Conservation (phyloP, 2,329 filamentous ascomycete genomes). For the Sporothrix variecibatus region DNA sequence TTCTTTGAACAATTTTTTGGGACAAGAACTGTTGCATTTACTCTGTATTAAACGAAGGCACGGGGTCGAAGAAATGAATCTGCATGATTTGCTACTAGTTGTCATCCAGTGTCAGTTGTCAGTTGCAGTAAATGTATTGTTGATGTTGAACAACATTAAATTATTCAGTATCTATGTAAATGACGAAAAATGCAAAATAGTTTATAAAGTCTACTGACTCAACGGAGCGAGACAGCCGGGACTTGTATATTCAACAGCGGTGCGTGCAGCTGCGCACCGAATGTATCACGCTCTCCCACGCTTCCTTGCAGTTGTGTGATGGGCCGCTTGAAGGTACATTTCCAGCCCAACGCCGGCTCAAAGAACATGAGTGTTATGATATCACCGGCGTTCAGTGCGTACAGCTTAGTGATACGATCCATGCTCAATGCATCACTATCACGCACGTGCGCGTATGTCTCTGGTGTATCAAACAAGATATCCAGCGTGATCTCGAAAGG, state of each 20-base stretch:
- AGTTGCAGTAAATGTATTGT: no score
- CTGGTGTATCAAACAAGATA: slow-evolving; percentile 5
- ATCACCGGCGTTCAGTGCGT: slow-evolving; percentile 23
- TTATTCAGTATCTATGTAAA: background rate
- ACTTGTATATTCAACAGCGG: slow-evolving; percentile 37
- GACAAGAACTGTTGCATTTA: background rate
- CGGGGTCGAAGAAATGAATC: no score
- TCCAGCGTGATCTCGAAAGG: slow-evolving; percentile 48
- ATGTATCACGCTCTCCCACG: slow-evolving; percentile 42
- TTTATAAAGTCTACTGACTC: background rate
- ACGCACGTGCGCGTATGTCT: background rate
- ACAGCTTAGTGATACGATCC: background rate
- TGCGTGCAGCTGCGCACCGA: slow-evolving; percentile 44
- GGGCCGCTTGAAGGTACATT: slow-evolving; percentile 41
- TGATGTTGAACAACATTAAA: no score
- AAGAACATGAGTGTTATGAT: slow-evolving; percentile 40
- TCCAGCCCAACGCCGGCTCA: slow-evolving; percentile 43
- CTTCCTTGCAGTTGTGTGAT: slow-evolving; percentile 38
- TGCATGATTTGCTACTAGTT: no score
- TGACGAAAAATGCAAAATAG: background rate
- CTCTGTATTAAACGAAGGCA: no score
- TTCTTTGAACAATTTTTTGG: no score
- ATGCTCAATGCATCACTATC: background rate
- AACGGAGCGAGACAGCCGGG: slow-evolving; percentile 19
- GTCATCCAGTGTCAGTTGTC: no score